These are phyloP conservation scores for Ramaria sp. DNA, from an alignment of 768 basidiomycete species.

Conservation along the genomic window DNA sequence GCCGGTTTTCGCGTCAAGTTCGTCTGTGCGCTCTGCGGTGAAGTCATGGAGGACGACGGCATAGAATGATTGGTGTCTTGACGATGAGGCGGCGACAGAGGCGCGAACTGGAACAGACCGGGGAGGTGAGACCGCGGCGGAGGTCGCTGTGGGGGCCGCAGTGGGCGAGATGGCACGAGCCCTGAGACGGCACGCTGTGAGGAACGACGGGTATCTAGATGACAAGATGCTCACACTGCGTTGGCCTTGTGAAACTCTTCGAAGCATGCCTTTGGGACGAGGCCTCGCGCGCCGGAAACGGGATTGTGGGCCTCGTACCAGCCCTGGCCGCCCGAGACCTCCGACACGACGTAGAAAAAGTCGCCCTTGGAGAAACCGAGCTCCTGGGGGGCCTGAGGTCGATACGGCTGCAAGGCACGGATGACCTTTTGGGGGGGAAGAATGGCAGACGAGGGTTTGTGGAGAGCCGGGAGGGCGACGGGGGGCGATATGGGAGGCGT, in stretches of 20 bases:
- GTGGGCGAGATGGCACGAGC: slow-evolving; percentile 6
- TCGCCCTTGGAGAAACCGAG: slow-evolving; percentile 90
- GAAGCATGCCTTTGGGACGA: slow-evolving; percentile 80
- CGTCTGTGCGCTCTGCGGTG: slow-evolving; percentile 88
- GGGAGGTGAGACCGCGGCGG: slow-evolving; percentile 18
- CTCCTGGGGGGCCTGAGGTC: slow-evolving; percentile 67
- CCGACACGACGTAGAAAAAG: slow-evolving; percentile 91
- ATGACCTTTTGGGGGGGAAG: slow-evolving; percentile 93
- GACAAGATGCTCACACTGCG: slow-evolving; percentile 38
- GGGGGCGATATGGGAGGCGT: slow-evolving; percentile 57
- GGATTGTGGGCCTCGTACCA: slow-evolving; percentile 98
- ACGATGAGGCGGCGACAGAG: slow-evolving; percentile 17
- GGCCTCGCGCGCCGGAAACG: slow-evolving; percentile 77
- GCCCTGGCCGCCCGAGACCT: slow-evolving; percentile 41
- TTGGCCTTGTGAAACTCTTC: slow-evolving; percentile 80
- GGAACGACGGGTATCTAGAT: not conserved
- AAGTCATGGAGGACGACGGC: slow-evolving; percentile 96
- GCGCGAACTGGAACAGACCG: slow-evolving; percentile 15
- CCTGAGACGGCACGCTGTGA: not conserved
- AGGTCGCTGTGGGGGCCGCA: not conserved
- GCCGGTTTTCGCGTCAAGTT: slow-evolving; percentile 88
- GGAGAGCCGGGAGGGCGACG: slow-evolving; percentile 51
- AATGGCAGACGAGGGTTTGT: slow-evolving; percentile 59
- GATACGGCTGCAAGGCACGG: slow-evolving; percentile 61
- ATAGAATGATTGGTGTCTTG: slow-evolving; percentile 65